Evolutionary conservation across 768 basidiomycete species (phyloP).

Genomic region (Leccinum boreale): DNA sequence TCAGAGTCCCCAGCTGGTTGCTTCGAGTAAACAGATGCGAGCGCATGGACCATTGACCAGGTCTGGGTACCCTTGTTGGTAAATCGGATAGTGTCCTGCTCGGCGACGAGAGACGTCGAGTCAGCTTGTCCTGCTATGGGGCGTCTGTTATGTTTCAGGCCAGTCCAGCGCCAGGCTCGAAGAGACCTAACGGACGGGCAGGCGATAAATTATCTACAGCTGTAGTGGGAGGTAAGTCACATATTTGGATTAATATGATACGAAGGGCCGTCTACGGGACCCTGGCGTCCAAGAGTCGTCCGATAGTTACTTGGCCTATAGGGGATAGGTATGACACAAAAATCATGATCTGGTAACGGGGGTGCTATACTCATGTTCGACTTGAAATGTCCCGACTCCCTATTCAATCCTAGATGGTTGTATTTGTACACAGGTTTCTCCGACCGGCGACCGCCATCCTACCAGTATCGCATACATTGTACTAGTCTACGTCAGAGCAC

Average conservation of each 20-base stretch:
- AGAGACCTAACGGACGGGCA: not conserved
- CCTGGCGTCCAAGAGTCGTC: not conserved
- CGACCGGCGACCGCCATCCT: not conserved
- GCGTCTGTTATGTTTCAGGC: no score
- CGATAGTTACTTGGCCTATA: not conserved
- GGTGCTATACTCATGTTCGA: not conserved
- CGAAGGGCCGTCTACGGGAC: not conserved
- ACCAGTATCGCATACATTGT: not conserved
- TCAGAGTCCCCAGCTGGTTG: not conserved
- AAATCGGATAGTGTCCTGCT: not conserved
- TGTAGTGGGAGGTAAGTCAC: not conserved
- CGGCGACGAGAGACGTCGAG: no score
- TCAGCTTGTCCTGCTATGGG: no score
- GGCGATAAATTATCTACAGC: not conserved
- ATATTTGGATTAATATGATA: not conserved
- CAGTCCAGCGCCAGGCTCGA: not conserved
- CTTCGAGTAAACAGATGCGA: not conserved
- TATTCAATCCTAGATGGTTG: conserved; percentile 10
- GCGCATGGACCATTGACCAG: not conserved
- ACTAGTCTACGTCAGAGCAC: conserved; percentile 48
- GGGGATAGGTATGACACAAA: not conserved
- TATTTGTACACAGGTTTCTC: not conserved
- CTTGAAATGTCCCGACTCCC: not conserved
- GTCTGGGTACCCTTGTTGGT: not conserved
- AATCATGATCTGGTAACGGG: not conserved